Conservation (phyloP, 148 eudicot species). For the Rhododendron ferrugineum region DNA sequence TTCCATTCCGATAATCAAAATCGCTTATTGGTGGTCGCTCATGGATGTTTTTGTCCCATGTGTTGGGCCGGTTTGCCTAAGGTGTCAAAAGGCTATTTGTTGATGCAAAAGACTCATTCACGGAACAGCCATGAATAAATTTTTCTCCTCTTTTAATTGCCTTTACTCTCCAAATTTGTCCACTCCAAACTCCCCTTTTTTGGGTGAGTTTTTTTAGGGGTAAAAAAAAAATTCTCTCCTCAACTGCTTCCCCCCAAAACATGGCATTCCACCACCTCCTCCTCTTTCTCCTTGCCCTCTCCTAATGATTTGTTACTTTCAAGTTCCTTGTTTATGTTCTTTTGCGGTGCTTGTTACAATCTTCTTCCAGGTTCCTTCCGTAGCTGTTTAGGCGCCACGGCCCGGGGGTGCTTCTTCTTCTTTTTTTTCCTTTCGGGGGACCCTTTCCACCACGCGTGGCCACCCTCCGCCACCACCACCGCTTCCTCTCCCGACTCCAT, state of each 20-base stretch:
- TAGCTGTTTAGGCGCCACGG: neutral
- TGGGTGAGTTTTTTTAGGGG: neutral
- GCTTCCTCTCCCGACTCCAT: neutral
- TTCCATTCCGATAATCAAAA: too few species aligned
- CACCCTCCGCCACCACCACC: neutral
- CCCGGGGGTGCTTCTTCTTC: neutral
- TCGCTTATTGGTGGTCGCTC: too few species aligned
- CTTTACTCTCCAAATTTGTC: neutral
- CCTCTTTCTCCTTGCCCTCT: neutral
- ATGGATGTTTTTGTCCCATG: too few species aligned
- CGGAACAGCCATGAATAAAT: too few species aligned
- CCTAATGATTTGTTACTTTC: neutral
- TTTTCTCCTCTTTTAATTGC: too few species aligned
- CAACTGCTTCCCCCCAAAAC: neutral
- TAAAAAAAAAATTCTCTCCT: neutral
- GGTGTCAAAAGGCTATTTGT: too few species aligned
- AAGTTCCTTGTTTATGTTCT: neutral
- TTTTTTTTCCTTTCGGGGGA: neutral
- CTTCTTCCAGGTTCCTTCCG: neutral
- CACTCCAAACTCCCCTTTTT: neutral
- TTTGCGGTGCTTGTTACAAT: neutral
- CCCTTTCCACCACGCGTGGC: neutral
- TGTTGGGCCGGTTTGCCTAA: too few species aligned
- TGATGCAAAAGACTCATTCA: too few species aligned
- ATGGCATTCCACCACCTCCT: neutral